Evolutionary conservation across 2,329 filamentous ascomycete species (phyloP), one percentile per base, ranked within the genome.

Genomic region (Juglanconis sp.): DNA sequence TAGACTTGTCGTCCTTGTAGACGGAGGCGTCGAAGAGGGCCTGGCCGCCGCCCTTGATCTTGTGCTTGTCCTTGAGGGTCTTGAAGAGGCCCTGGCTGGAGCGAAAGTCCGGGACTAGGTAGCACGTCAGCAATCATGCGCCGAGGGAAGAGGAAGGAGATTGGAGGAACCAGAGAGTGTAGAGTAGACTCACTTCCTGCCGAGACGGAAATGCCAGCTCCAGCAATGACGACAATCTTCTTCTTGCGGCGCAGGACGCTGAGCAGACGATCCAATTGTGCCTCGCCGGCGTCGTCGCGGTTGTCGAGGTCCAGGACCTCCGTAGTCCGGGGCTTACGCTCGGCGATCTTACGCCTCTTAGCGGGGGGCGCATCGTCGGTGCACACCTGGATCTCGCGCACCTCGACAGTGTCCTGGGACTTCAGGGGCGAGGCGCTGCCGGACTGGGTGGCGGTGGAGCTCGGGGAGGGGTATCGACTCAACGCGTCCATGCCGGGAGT

Each of bases 11-110:
- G 78, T 96, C 91, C 74, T 92, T 93, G 79, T 99, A 99, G 57
- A 99, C 95, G 7, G 94, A 96, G 56, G 95, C 95, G 76, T 99
- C 95, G 71, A 99, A 99, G 1, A 99, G 83, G 66, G 96, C 88
- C 75, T 98, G 97, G 56, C 95, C 95, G 0, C 95, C 97, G 30
- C 90, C 86, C 72, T 96, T 96, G 64, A 97, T 81, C 67, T 95
- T 96, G 75, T 97, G 91, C 71, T 96, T 89, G 63, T 86, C 89
- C 65, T 91, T 89, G 32, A 96, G 81, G 17, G 89, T 90, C 61
- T 87, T 90, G 76, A 99, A 99, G 3, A 99, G 84, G 54, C 95
- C 95, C 61, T 87, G 89, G 10, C 91, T 88, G 5, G 95, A 99
- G 66, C 95, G 91, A 70, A 99, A 99, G 74, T 99, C 95, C 68